A percentile compares a stretch with the other conserved stretches of the same genome.
These are phyloP conservation scores for Fraxinus cuspidata DNA, from an alignment of 257 asterid species.

Conservation along the genomic window DNA sequence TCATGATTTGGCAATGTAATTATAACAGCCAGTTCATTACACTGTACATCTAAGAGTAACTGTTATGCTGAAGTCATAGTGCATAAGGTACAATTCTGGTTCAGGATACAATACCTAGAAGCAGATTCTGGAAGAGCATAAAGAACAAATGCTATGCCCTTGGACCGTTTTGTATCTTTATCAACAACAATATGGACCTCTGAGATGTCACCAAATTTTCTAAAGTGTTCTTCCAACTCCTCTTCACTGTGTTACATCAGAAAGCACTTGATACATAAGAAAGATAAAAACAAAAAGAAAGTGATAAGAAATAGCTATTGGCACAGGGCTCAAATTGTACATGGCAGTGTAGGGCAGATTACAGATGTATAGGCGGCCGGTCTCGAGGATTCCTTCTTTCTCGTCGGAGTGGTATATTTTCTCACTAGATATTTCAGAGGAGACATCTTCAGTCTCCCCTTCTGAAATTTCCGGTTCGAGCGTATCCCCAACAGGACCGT, in stretches of 20 bases:
- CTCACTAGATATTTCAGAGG: slow-evolving; percentile 35
- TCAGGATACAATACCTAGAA: slow-evolving; percentile 56
- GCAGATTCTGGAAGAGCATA: slow-evolving; percentile 87
- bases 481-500: slow-evolving; percentile 28
- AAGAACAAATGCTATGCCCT: slow-evolving; percentile 77
- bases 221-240: slow-evolving; percentile 70
- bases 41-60: not conserved
- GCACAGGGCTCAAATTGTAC: slow-evolving; percentile 37
- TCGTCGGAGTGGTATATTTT: slow-evolving; percentile 36
- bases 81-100: slow-evolving; percentile 2
- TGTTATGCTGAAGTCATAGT: slow-evolving; percentile 1
- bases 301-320: not conserved
- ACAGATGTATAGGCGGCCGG: slow-evolving; percentile 77
- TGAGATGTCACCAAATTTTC: slow-evolving; percentile 64
- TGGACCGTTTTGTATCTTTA: slow-evolving; percentile 84
- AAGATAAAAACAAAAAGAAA: slow-evolving; percentile 12
- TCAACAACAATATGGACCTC: slow-evolving; percentile 89
- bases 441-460: slow-evolving; percentile 39
- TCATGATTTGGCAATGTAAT: not conserved
- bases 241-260: slow-evolving; percentile 63
- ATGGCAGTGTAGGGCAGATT: slow-evolving; percentile 85
- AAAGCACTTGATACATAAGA: not conserved
- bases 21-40: slow-evolving; percentile 6
- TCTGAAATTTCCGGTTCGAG: slow-evolving; percentile 37
- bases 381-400: slow-evolving; percentile 50